Percentiles rank a stretch among this genome's conserved stretches.
Evolutionary conservation across 2,329 filamentous ascomycete genomes (phyloP).

Genomic region (Beauveria bassiana): DNA sequence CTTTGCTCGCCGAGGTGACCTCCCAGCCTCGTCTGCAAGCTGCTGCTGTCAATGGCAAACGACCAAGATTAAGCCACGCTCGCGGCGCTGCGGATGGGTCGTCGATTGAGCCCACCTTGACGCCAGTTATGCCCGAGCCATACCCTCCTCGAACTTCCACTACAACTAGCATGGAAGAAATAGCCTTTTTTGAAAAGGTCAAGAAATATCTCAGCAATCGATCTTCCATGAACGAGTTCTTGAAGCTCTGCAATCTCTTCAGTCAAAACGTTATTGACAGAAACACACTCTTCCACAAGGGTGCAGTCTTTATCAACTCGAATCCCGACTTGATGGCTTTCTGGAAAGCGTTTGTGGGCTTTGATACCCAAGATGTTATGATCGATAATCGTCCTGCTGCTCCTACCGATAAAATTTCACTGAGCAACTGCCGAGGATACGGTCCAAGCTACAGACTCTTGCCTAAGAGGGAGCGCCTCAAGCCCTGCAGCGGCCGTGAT

Average conservation of each 20-base stretch:
- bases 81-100: constrained; percentile 51
- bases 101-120: constrained; percentile 75
- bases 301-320: constrained; percentile 75
- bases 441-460: constrained; percentile 92
- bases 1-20: constrained; percentile 36
- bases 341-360: constrained; percentile 78
- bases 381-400: constrained; percentile 72
- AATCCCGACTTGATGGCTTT: constrained; percentile 83
- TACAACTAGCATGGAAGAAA: constrained; percentile 74
- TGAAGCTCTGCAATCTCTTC: constrained; percentile 95
- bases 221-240: constrained; percentile 85
- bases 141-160: constrained; percentile 67
- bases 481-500: constrained; percentile 88
- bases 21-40: constrained; percentile 27
- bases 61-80: constrained; percentile 67
- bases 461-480: constrained; percentile 82
- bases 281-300: constrained; percentile 73
- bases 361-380: constrained; percentile 67
- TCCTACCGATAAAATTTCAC: constrained; percentile 73
- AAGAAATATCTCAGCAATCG: constrained; percentile 96
- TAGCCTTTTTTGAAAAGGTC: constrained; percentile 89
- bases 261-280: constrained; percentile 88
- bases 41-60: constrained; percentile 43
- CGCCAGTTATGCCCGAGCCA: constrained; percentile 80
- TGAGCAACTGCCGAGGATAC: constrained; percentile 92